phyloP scores from a whole-genome alignment of 129 eudicot genomes.

The Scalesia atractyloides region DNA sequence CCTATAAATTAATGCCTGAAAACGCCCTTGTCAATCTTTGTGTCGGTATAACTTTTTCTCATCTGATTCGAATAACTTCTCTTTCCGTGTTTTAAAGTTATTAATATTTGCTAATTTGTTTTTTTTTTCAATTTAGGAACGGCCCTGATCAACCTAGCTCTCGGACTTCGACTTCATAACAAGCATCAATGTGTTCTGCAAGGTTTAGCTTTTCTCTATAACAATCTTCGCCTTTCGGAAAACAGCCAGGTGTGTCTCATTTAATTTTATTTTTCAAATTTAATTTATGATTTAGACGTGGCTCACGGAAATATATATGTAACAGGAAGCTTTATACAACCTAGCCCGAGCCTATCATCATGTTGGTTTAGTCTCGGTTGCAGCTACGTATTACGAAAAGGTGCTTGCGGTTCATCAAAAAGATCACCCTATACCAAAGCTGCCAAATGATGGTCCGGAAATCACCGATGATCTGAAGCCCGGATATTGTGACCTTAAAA shows the following conservation, averaged over 20 bases:
- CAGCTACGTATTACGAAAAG: slow-evolving; percentile 68
- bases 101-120: not conserved
- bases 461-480: slow-evolving; percentile 35
- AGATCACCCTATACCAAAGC: slow-evolving; percentile 69
- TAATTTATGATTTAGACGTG: not conserved
- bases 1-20: slow-evolving; percentile 85
- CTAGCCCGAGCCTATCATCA: slow-evolving; percentile 87
- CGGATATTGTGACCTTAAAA: slow-evolving; percentile 81
- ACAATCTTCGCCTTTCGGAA: slow-evolving; percentile 57
- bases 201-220: slow-evolving; percentile 79
- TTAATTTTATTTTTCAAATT: not conserved
- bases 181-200: slow-evolving; percentile 72
- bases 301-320: slow-evolving; percentile 12
- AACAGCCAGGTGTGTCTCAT: slow-evolving; percentile 62
- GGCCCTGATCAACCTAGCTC: slow-evolving; percentile 72
- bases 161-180: slow-evolving; percentile 75
- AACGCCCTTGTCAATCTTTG: slow-evolving; percentile 82
- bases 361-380: slow-evolving; percentile 70
- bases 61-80: not conserved
- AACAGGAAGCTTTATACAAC: slow-evolving; percentile 84
- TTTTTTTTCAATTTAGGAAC: slow-evolving; percentile 44
- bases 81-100: not conserved
- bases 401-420: slow-evolving; percentile 54
- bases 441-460: slow-evolving; percentile 65
- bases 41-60: slow-evolving; percentile 50